Base-by-base conservation (phyloP, 768 basidiomycete species). In the Udeniomyces megalosporus region DNA sequence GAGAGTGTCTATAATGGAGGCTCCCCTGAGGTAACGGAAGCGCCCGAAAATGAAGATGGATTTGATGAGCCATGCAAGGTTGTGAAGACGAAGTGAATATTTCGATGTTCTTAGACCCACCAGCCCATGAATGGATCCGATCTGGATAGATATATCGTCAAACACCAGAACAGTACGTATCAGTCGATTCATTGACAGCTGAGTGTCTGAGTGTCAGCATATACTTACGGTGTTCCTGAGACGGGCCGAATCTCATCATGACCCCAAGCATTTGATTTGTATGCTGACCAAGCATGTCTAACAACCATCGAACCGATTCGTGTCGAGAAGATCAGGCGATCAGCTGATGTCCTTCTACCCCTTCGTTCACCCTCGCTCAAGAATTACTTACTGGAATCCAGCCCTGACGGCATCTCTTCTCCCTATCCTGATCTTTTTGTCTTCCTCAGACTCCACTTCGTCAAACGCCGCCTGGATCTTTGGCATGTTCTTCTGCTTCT, bases 161-260 rank as follows among this genome's bases (percentile, higher is more conserved):
- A 14, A 15, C 2, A 52, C 28, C 50, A 12, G 14, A 6, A 52
- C 17, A n/a, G 11, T 28, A 2, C 5, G 6, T 5, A 14, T 26
- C 28, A 24, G 31, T 52, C 17, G 28, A 52, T 15, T 52, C n/a
- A 7, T 6, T 52, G 38, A 42, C 38, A 42, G 38, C 8, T 8
- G 38, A 42, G 38, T 42, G 17, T n/a, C n/a, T n/a, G n/a, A n/a
- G n/a, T n/a, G 38, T 42, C 38, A 42, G 38, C 8, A 42, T 8
- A 42, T 42, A 42, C 20, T 31, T 32, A 54, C 29, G 57, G 28
- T 1, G 14, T 44, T 22, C 62, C 62, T 3, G 64, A 48, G 10
- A 70, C 60, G 29, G 68, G 69, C n/a, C 44, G 51, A 22, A 72
- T 24, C 42, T 72, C 70, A 53, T 72, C 71, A 57, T 69, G 66